Evolutionary conservation across 371 early-diverging fungal species (phyloP).

Genomic region (Haplosporangium sp.): DNA sequence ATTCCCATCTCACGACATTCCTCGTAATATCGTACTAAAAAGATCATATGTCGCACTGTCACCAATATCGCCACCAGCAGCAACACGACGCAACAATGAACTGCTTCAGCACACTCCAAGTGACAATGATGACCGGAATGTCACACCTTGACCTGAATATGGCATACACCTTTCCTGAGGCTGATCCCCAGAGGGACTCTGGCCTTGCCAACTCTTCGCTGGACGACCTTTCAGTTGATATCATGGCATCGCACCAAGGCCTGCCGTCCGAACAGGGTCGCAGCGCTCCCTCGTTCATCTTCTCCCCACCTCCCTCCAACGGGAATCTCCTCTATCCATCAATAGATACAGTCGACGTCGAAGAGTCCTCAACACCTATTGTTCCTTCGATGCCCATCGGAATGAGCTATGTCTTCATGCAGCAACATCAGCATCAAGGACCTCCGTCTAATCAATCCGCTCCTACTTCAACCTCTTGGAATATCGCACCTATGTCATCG

Average conservation of each 20-base stretch:
- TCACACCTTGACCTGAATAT: constrained; percentile 13
- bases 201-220: constrained; percentile 20
- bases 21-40: neutral
- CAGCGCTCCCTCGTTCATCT: constrained; percentile 23
- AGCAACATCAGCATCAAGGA: constrained; percentile 23
- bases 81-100: constrained; percentile 22
- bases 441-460: neutral
- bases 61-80: constrained; percentile 23
- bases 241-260: constrained; percentile 22
- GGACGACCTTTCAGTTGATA: constrained; percentile 31
- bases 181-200: constrained; percentile 33
- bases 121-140: constrained; percentile 21
- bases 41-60: constrained; percentile 33
- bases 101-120: constrained; percentile 20
- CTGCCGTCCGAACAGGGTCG: constrained; percentile 1
- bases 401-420: constrained; percentile 23
- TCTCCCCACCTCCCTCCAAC: constrained; percentile 11
- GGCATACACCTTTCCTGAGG: constrained; percentile 3
- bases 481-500: constrained; percentile 3
- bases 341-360: neutral
- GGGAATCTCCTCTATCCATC: neutral
- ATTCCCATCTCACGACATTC: neutral
- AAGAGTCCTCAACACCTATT: constrained; percentile 26
- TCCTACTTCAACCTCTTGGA: constrained; percentile 12
- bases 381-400: constrained; percentile 29